A percentile compares a stretch with the other conserved stretches of the same genome.
Evolutionary conservation across 495 filamentous ascomycete genomes (phyloP).

Genomic region (Annulohypoxylon stygium): DNA sequence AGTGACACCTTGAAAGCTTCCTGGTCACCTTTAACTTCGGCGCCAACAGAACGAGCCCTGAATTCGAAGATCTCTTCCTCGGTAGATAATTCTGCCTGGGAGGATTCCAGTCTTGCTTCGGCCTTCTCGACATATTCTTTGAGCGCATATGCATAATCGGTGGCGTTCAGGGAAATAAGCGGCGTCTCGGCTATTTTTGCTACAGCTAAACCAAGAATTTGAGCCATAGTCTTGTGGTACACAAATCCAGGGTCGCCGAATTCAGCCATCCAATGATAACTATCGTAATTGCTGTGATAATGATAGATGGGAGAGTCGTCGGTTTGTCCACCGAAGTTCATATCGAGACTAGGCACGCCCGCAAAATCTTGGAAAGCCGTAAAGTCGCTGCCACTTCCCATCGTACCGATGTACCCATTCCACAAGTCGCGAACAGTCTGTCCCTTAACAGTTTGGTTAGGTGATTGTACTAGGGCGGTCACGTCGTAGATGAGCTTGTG

Average conservation of each 20-base stretch:
- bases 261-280: slow-evolving; percentile 85
- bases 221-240: slow-evolving; percentile 84
- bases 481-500: slow-evolving; percentile 80
- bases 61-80: slow-evolving; percentile 64
- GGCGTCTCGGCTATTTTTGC: slow-evolving; percentile 85
- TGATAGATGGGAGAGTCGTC: slow-evolving; percentile 69
- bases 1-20: slow-evolving; percentile 65
- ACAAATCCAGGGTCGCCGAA: slow-evolving; percentile 86
- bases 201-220: slow-evolving; percentile 81
- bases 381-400: slow-evolving; percentile 89
- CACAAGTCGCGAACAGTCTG: slow-evolving; percentile 82
- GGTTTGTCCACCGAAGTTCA: slow-evolving; percentile 75
- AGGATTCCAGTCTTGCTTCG: slow-evolving; percentile 68
- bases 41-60: slow-evolving; percentile 58
- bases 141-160: slow-evolving; percentile 77
- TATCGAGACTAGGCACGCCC: slow-evolving; percentile 86
- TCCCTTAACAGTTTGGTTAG: slow-evolving; percentile 84
- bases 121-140: slow-evolving; percentile 74
- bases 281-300: slow-evolving; percentile 95
- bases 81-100: slow-evolving; percentile 58
- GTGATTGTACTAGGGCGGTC: slow-evolving; percentile 77
- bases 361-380: slow-evolving; percentile 94
- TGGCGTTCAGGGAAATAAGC: slow-evolving; percentile 80
- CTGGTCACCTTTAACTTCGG: slow-evolving; percentile 65
- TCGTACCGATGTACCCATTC: slow-evolving; percentile 72